phyloP scores from a whole-genome alignment of 1,284 basidiomycete genomes.

The Xerocomus minutiporus region DNA sequence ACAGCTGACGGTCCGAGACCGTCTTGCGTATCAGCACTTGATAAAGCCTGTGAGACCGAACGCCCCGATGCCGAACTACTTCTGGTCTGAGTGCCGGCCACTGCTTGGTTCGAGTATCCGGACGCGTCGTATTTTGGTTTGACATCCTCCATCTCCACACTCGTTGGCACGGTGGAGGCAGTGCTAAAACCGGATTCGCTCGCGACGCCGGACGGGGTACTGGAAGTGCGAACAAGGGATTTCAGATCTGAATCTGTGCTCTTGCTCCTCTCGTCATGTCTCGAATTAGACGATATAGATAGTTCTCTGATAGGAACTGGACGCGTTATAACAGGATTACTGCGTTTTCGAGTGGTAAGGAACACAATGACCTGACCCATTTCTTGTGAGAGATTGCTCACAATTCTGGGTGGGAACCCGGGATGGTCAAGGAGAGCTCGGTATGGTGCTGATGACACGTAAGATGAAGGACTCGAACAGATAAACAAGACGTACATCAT shows the following conservation, averaged over 20 bases:
- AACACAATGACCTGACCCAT: background rate
- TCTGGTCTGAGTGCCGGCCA: slow-evolving; percentile 4
- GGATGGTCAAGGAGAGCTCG: slow-evolving; percentile 20
- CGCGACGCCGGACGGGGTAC: slow-evolving; percentile 11
- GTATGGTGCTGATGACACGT: slow-evolving; percentile 15
- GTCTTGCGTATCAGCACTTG: slow-evolving; percentile 33
- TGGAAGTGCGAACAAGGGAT: slow-evolving; percentile 7
- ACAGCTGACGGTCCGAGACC: slow-evolving; percentile 50
- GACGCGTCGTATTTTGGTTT: slow-evolving; percentile 20
- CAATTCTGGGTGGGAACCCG: slow-evolving; percentile 10
- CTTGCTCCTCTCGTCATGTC: background rate
- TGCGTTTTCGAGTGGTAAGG: slow-evolving; percentile 1
- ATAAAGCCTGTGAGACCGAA: slow-evolving; percentile 18
- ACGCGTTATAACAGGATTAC: slow-evolving; percentile 3
- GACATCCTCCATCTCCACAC: slow-evolving; percentile 18
- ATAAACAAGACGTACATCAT: slow-evolving; percentile 21
- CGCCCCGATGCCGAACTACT: slow-evolving; percentile 10
- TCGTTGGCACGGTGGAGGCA: slow-evolving; percentile 9
- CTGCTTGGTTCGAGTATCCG: slow-evolving; percentile 6
- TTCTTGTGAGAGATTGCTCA: slow-evolving; percentile 10
- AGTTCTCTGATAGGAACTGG: slow-evolving; percentile 1
- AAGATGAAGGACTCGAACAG: background rate
- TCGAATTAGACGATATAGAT: slow-evolving; percentile 5
- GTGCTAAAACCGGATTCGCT: slow-evolving; percentile 11
- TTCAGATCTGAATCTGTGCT: slow-evolving; percentile 7